Evolutionary conservation across 257 asterid genomes (phyloP), one percentile per base, ranked within the genome.

Genomic region (Ilex aquifolium): DNA sequence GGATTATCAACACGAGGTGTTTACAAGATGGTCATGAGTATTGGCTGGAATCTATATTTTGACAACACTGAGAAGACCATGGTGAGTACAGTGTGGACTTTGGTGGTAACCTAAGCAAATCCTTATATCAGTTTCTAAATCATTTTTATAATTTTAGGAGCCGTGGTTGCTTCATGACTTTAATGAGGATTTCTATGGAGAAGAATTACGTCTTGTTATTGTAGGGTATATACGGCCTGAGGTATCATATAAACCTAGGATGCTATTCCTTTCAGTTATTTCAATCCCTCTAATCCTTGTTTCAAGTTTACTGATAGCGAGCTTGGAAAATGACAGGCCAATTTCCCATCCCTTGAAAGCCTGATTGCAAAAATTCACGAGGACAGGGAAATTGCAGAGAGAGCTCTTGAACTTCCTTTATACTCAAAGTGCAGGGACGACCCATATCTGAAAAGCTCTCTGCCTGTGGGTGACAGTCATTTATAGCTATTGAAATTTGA

Each of bases 81-180:
- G 32, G 99, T 92, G 80, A 82, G 98, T 86, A 63, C 53, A 21
- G 40, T 70, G 46, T 40, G 54, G 29, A 69, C 60, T 51, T 56
- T 10, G 39, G 4, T 6, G 15, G 13, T 50, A 52, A 7, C 65
- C 54, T 52, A 49, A 4, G 54, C 42, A 49, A 49, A 3, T 49
- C 16, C 54, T 49, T 49, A 49, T 49, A 49, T 49, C 14, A 11
- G 13, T 53, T 53, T 53, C 31, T 53, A 53, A 53, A 3, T 14
- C 15, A 7, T 15, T 3, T 3, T 53, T 53, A 3, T 14, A 15
- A 62, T 65, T 61, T 62, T 75, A 89, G 99, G 99, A 92, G 77
- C 96, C 99, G 10, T 89, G 99, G 99, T 63, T 92, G 87, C 99
- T 87, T 72, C 95, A 89, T 65, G 95, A 83, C 66, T 92, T 92